These are phyloP conservation scores for Wickerhamiella alocasiicola DNA, from an alignment of 805 yeast species.

Conservation along the genomic window DNA sequence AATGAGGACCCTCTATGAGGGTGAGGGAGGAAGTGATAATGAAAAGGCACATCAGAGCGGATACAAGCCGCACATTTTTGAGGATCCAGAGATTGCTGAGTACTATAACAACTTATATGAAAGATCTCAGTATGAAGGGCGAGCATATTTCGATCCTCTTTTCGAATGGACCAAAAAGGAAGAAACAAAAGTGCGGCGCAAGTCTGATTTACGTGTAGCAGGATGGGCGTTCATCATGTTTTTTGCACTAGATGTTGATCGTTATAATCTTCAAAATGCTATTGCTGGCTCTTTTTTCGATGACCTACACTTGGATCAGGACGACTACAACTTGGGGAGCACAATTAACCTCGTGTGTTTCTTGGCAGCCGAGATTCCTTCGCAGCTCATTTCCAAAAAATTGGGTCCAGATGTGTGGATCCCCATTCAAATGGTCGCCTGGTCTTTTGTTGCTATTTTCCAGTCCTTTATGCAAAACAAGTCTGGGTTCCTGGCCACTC, in stretches of 20 bases:
- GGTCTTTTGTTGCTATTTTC: conserved; percentile 45
- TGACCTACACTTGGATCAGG: conserved; percentile 41
- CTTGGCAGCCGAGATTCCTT: conserved; percentile 50
- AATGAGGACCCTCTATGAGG: neutral
- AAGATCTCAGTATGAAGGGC: conserved; percentile 40
- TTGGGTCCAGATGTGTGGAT: conserved; percentile 56
- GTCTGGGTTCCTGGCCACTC: conserved; percentile 34
- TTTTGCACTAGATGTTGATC: conserved; percentile 44
- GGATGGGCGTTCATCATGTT: conserved; percentile 50
- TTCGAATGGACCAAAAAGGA: conserved; percentile 43
- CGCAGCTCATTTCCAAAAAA: conserved; percentile 50
- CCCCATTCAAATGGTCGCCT: conserved; percentile 43
- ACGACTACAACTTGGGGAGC: conserved; percentile 47
- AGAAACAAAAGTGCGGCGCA: conserved; percentile 37
- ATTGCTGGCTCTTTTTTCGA: conserved; percentile 42
- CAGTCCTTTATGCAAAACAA: conserved; percentile 37
- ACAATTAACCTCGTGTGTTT: conserved; percentile 46
- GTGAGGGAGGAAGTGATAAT: neutral
- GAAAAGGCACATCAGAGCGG: conserved; percentile 30
- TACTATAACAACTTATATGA: conserved; percentile 36
- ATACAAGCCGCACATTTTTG: conserved; percentile 28
- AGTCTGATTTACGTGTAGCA: conserved; percentile 44
- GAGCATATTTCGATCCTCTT: conserved; percentile 43
- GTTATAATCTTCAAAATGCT: conserved; percentile 47
- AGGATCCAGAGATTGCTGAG: conserved; percentile 36